Evolutionary conservation across 2,329 filamentous ascomycete species (phyloP).

Genomic region (Scorias spongiosa): DNA sequence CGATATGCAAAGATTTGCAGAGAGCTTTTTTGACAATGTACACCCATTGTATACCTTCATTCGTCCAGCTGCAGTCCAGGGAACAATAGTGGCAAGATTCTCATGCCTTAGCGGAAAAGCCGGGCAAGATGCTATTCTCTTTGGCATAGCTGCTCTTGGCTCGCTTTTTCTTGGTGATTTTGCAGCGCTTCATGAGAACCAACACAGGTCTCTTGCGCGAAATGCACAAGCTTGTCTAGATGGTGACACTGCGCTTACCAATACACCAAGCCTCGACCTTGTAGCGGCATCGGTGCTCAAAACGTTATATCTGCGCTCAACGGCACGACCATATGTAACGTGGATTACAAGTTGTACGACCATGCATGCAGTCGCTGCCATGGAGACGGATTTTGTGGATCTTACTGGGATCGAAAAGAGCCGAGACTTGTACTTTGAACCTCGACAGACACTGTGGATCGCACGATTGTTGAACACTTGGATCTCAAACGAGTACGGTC

Average conservation of each 20-base stretch:
- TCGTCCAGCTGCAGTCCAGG: neutral
- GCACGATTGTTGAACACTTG: slow-evolving; percentile 1
- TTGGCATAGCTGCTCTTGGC: neutral
- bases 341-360: slow-evolving; percentile 1
- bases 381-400: neutral
- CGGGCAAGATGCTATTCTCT: neutral
- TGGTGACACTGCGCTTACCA: neutral
- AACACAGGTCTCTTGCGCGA: neutral
- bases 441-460: neutral
- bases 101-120: neutral
- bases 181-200: neutral
- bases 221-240: neutral
- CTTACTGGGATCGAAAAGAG: neutral
- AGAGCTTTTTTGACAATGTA: neutral
- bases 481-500: neutral
- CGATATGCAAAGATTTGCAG: neutral
- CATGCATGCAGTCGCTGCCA: neutral
- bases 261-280: neutral
- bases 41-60: slow-evolving; percentile 1
- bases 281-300: neutral
- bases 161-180: neutral
- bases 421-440: neutral
- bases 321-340: neutral
- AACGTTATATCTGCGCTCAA: slow-evolving; percentile 1
- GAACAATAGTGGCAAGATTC: neutral